phyloP scores from a whole-genome alignment of 2,329 filamentous ascomycete species.

The Myrmaecium sp. region DNA sequence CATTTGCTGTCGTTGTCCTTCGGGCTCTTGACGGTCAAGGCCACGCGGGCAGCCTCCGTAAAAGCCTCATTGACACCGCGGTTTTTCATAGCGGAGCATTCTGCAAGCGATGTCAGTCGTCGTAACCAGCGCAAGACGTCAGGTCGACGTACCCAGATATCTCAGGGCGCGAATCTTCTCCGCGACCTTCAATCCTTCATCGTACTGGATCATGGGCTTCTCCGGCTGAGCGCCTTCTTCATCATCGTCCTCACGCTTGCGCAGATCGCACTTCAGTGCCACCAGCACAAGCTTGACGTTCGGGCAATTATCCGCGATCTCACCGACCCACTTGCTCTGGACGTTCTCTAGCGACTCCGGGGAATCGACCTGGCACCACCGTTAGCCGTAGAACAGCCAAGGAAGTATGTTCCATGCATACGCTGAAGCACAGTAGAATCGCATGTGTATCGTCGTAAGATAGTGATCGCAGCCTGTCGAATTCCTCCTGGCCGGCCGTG shows the following conservation, averaged over 20 bases:
- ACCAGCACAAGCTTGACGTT: slow-evolving; percentile 90
- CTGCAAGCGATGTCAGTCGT: slow-evolving; percentile 33
- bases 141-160: slow-evolving; percentile 58
- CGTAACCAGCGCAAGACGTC: too few species aligned
- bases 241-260: slow-evolving; percentile 55
- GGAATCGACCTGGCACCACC: slow-evolving; percentile 53
- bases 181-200: slow-evolving; percentile 79
- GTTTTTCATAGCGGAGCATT: slow-evolving; percentile 98
- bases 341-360: slow-evolving; percentile 96
- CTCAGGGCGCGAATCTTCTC: slow-evolving; percentile 81
- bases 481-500: slow-evolving; percentile 96
- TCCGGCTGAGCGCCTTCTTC: slow-evolving; percentile 29
- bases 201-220: slow-evolving; percentile 66
- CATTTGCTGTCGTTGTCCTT: slow-evolving; percentile 30
- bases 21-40: slow-evolving; percentile 42
- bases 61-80: slow-evolving; percentile 97
- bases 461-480: slow-evolving; percentile 84
- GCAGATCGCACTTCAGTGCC: slow-evolving; percentile 88
- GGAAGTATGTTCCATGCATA: too few species aligned
- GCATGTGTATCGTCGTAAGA: slow-evolving; percentile 97
- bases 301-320: slow-evolving; percentile 95
- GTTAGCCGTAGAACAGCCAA: too few species aligned
- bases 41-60: slow-evolving; percentile 90
- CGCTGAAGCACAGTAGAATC: slow-evolving; percentile 95
- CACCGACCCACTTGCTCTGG: slow-evolving; percentile 93